Evolutionary conservation across 2,329 filamentous ascomycete species (phyloP).

Genomic region (Cladosporium cucumerinum): DNA sequence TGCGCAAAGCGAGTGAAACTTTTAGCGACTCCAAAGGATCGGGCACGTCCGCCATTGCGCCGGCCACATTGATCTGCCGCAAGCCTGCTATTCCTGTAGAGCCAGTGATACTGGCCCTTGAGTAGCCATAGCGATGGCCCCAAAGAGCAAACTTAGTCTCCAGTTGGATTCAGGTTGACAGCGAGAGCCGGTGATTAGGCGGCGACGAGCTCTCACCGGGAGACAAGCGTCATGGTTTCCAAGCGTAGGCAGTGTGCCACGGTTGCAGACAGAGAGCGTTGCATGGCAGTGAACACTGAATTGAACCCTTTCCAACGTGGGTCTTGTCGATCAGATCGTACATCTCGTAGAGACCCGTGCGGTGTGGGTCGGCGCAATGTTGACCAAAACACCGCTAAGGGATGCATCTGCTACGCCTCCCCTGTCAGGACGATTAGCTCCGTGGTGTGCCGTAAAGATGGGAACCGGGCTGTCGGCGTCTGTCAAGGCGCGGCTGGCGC

Average conservation of each 20-base stretch:
- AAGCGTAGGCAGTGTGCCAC: constrained; percentile 9
- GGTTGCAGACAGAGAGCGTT: constrained; percentile 8
- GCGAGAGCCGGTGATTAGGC: neutral
- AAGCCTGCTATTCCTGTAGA: neutral
- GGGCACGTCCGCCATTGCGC: constrained; percentile 3
- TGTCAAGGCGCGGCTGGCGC: constrained; percentile 10
- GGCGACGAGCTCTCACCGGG: neutral
- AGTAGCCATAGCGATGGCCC: neutral
- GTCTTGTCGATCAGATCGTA: neutral
- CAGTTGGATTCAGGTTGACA: neutral
- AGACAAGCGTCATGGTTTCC: neutral
- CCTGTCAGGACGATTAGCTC: neutral
- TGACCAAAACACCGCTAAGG: neutral
- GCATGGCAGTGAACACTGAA: neutral
- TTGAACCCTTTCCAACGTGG: constrained; percentile 2
- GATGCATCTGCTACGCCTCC: neutral
- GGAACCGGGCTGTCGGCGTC: constrained; percentile 10
- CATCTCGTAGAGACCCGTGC: constrained; percentile 6
- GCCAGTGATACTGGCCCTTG: neutral
- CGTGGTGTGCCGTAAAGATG: neutral
- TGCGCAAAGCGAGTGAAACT: constrained; percentile 9
- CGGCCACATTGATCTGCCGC: neutral
- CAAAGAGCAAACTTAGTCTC: neutral
- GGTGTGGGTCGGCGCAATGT: constrained; percentile 6
- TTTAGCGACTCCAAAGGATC: constrained; percentile 11